phyloP scores from a whole-genome alignment of 257 asterid species.

The Scutellaria barbata region DNA sequence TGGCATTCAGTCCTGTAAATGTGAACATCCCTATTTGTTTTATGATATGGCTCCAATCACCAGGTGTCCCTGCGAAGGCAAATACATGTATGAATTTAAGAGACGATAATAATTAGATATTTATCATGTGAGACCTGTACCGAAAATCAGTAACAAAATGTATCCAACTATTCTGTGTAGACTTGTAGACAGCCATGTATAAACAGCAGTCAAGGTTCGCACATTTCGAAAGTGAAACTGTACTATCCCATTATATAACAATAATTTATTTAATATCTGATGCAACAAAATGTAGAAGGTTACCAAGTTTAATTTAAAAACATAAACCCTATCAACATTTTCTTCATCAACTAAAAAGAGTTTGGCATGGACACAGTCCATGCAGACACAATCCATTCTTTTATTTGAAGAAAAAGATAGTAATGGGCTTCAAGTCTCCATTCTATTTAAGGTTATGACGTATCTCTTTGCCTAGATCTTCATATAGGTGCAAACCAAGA shows the following conservation, averaged over 20 bases:
- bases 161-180: background rate
- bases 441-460: background rate
- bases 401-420: background rate
- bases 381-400: background rate
- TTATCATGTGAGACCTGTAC: too few relatives aligned
- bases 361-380: background rate
- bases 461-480: too few relatives aligned
- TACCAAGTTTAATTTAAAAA: background rate
- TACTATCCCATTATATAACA: too few relatives aligned
- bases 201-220: too few relatives aligned
- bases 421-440: background rate
- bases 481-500: too few relatives aligned
- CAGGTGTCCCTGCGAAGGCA: slow-evolving; percentile 70
- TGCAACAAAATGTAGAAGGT: too few relatives aligned
- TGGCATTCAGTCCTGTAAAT: slow-evolving; percentile 66
- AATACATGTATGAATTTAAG: background rate
- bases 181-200: too few relatives aligned
- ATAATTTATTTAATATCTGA: too few relatives aligned
- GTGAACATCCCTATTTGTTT: slow-evolving; percentile 94
- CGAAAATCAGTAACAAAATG: background rate
- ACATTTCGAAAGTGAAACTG: too few relatives aligned
- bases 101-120: too few relatives aligned
- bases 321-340: background rate
- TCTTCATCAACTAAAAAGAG: background rate
- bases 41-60: slow-evolving; percentile 88